Evolutionary conservation across 2,329 filamentous ascomycete genomes (phyloP).

Genomic region (Sporothrix euskadiensis): DNA sequence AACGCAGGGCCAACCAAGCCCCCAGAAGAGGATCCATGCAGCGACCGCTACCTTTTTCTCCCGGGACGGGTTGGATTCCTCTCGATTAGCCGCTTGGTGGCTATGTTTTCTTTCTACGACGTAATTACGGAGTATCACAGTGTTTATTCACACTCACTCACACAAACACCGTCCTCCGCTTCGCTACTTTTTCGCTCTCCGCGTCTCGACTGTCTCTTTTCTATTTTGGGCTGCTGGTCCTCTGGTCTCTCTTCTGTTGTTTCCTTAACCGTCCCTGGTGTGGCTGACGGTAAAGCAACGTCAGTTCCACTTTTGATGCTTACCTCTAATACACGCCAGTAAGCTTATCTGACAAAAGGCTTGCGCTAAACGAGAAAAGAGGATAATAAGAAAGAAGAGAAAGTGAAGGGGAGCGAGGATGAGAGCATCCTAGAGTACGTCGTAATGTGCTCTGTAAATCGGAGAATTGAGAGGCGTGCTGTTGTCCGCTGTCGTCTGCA

Average conservation of each 20-base stretch:
- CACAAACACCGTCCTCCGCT: not conserved
- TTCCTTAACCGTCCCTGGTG: not conserved
- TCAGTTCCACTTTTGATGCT: slow-evolving; percentile 11
- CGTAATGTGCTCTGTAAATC: not conserved
- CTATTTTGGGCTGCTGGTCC: not conserved
- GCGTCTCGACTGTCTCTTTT: not conserved
- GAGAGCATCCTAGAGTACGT: not conserved
- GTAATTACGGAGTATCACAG: no score
- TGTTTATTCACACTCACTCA: not conserved
- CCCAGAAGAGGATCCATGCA: not conserved
- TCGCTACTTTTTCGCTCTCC: not conserved
- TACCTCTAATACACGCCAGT: not conserved
- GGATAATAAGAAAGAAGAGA: not conserved
- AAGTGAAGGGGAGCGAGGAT: not conserved
- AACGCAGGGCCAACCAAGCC: not conserved
- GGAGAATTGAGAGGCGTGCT: not conserved
- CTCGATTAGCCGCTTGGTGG: not conserved
- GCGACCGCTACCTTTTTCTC: not conserved
- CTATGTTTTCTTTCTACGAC: not conserved
- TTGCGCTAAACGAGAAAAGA: not conserved
- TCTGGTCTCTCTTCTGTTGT: not conserved
- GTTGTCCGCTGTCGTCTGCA: not conserved
- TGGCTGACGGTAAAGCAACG: not conserved
- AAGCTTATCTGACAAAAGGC: slow-evolving; percentile 15
- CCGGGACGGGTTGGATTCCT: no score